Evolutionary conservation across 73 alveolate genomes (phyloP).

Genomic region (Paramecium primaurelia): DNA sequence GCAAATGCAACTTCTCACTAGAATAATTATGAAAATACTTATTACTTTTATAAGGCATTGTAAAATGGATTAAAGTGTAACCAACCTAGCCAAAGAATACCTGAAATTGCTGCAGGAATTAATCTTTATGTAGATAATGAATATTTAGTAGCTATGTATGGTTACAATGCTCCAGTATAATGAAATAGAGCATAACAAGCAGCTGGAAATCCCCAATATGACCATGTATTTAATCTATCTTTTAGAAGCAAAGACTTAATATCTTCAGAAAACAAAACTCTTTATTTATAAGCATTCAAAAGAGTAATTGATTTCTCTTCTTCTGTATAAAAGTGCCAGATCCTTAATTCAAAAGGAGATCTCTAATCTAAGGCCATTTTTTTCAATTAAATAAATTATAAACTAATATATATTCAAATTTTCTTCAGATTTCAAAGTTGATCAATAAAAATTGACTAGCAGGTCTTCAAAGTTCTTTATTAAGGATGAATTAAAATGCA

Average conservation of each 20-base stretch:
- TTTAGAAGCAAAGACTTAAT: not conserved
- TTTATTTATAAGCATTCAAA: constrained; percentile 33
- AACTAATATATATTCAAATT: not conserved
- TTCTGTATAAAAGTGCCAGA: constrained; percentile 52
- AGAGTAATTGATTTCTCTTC: constrained; percentile 56
- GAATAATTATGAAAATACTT: not conserved
- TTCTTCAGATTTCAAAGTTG: not conserved
- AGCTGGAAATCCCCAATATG: constrained; percentile 30
- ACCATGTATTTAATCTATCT: constrained; percentile 39
- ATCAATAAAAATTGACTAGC: not conserved
- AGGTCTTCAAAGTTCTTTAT: not conserved
- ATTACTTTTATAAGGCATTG: not conserved
- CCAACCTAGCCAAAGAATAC: not conserved
- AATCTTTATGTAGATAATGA: not conserved
- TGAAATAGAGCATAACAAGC: not conserved
- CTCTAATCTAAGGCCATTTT: not conserved
- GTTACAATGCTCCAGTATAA: not conserved
- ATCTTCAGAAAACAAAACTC: constrained; percentile 19
- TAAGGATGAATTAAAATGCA: not conserved
- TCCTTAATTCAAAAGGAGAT: constrained; percentile 16
- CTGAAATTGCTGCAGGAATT: constrained; percentile 20
- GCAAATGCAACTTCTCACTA: constrained; percentile 50
- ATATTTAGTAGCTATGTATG: not conserved
- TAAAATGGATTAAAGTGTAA: not conserved
- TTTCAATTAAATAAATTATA: not conserved